Evolutionary conservation across 306 rosid genomes (phyloP).

Genomic region (Fragaria vesca): DNA sequence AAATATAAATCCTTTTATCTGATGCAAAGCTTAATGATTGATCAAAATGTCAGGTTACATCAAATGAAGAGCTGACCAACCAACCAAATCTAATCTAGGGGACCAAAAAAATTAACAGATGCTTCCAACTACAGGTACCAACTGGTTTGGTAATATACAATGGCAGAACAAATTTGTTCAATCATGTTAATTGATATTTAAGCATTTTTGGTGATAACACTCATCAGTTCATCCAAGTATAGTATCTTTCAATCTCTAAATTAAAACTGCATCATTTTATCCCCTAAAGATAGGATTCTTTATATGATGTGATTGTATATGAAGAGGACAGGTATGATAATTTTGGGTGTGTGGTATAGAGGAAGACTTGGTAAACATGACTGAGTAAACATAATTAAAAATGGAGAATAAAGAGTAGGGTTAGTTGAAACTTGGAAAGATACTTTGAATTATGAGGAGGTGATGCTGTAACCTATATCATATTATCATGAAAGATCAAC

Average conservation of each 20-base stretch:
- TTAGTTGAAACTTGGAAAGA: constrained; percentile 6
- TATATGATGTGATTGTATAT: not conserved
- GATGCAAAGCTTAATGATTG: constrained; percentile 19
- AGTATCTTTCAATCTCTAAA: constrained; percentile 8
- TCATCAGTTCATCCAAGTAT: not conserved
- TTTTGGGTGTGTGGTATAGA: not conserved
- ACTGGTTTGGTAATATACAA: constrained; percentile 10
- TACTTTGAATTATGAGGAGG: constrained; percentile 19
- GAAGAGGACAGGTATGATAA: not conserved
- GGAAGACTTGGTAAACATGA: constrained; percentile 10
- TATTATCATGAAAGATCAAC: not conserved
- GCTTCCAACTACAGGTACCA: not conserved
- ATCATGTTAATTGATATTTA: not conserved
- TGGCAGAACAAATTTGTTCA: not conserved
- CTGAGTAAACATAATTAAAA: not conserved
- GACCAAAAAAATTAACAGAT: constrained; percentile 20
- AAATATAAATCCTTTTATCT: constrained; percentile 4
- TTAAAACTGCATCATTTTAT: constrained; percentile 6
- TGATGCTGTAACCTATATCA: not conserved
- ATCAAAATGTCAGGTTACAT: constrained; percentile 31
- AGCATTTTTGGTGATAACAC: not conserved
- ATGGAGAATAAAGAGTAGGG: not conserved
- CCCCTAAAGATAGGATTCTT: not conserved
- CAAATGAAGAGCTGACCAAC: constrained; percentile 36
- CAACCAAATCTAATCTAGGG: constrained; percentile 30